Conservation (phyloP, 257 asterid genomes). For the Scutellaria baicalensis region DNA sequence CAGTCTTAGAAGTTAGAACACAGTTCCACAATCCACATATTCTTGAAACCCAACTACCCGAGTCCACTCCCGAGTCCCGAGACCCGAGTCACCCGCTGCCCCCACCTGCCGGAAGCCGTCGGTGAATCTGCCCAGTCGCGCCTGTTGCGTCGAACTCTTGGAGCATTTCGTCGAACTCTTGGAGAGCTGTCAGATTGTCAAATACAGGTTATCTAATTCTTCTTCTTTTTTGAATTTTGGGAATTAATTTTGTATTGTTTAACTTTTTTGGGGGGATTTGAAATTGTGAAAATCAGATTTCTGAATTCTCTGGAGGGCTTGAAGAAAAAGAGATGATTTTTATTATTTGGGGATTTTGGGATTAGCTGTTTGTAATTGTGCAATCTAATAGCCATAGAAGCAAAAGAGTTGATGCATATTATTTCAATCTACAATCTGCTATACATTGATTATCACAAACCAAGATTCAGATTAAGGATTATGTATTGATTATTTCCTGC, state of each 20-base stretch:
- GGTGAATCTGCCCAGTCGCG: no score
- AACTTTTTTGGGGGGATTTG: background rate
- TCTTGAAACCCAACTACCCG: no score
- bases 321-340: background rate
- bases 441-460: background rate
- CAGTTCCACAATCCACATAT: no score
- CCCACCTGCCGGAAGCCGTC: no score
- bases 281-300: background rate
- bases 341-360: background rate
- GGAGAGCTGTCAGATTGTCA: constrained; percentile 47
- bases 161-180: constrained; percentile 52
- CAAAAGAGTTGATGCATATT: background rate
- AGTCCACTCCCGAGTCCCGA: no score
- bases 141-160: no score
- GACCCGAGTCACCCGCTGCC: no score
- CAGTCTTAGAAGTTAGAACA: no score
- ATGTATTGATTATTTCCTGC: no score
- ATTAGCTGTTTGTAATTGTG: background rate
- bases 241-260: background rate
- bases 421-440: constrained; percentile 38
- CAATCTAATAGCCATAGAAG: background rate
- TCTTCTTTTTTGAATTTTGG: background rate
- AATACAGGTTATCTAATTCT: constrained; percentile 44
- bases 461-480: background rate
- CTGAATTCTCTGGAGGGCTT: background rate